phyloP scores from a whole-genome alignment of 306 rosid genomes.

The Senna siamea region DNA sequence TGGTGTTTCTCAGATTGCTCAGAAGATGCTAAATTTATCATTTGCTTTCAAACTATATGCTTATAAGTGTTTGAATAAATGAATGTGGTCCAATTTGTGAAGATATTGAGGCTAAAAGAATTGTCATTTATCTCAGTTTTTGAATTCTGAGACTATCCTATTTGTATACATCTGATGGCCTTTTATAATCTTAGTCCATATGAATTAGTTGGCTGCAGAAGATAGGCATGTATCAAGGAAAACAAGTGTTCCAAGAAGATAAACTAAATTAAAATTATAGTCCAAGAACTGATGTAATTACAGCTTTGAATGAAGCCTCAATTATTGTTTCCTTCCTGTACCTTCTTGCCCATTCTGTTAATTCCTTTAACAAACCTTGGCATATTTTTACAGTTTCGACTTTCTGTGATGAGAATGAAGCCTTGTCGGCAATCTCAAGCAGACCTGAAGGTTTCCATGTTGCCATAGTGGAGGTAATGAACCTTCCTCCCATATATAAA shows the following conservation, averaged over 20 bases:
- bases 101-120: slow-evolving; percentile 21
- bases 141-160: slow-evolving; percentile 16
- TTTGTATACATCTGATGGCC: slow-evolving; percentile 15
- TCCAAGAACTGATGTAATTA: slow-evolving; percentile 3
- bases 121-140: slow-evolving; percentile 19
- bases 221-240: slow-evolving; percentile 24
- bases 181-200: slow-evolving; percentile 21
- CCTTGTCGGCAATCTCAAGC: slow-evolving; percentile 67
- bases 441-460: slow-evolving; percentile 67
- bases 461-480: slow-evolving; percentile 77
- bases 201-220: slow-evolving; percentile 19
- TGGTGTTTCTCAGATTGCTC: slow-evolving; percentile 26
- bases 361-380: slow-evolving; percentile 32
- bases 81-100: slow-evolving; percentile 34
- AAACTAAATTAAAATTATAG: slow-evolving; percentile 23
- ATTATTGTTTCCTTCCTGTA: slow-evolving; percentile 19
- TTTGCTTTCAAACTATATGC: slow-evolving; percentile 24
- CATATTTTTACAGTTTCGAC: slow-evolving; percentile 57
- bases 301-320: slow-evolving; percentile 11
- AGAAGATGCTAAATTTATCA: slow-evolving; percentile 21
- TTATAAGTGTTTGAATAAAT: slow-evolving; percentile 3
- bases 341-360: slow-evolving; percentile 22
- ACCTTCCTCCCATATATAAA: slow-evolving; percentile 1
- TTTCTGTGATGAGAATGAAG: slow-evolving; percentile 70
- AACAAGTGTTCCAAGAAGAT: slow-evolving; percentile 18